These are phyloP conservation scores for Prunus salicina DNA, from an alignment of 306 rosid species.

Conservation along the genomic window DNA sequence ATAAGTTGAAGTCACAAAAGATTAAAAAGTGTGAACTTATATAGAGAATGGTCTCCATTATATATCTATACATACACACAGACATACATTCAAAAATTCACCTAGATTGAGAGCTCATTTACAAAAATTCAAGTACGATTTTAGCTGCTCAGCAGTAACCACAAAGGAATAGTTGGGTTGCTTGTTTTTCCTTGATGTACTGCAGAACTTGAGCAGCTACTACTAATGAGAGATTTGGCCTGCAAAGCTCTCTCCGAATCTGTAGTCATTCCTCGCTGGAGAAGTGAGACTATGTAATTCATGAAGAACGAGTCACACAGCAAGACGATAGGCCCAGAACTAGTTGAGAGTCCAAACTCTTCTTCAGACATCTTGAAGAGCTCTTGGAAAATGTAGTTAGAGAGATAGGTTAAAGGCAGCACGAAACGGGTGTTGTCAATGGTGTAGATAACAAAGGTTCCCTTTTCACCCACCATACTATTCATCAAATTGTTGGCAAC, in stretches of 20 bases:
- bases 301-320: not conserved
- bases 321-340: not conserved
- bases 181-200: not conserved
- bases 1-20: too few relatives aligned
- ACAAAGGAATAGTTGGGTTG: not conserved
- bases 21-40: too few relatives aligned
- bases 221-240: too few relatives aligned
- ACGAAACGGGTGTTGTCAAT: not conserved
- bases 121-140: too few relatives aligned
- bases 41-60: too few relatives aligned
- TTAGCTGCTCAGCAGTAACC: not conserved
- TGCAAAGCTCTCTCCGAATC: not conserved
- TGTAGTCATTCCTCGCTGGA: not conserved
- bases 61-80: too few relatives aligned
- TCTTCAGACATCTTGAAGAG: not conserved
- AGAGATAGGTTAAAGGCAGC: not conserved
- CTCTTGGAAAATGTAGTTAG: not conserved
- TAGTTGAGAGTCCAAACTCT: not conserved
- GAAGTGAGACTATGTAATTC: not conserved
- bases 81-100: too few relatives aligned
- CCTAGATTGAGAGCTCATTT: too few relatives aligned
- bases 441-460: slow-evolving; percentile 1
- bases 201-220: not conserved
- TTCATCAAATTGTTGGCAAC: too few relatives aligned
- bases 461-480: too few relatives aligned